Evolutionary conservation across 352 stramenopile species (phyloP), one percentile per base, ranked within the genome.

Genomic region (Phytophthora cryptogea): DNA sequence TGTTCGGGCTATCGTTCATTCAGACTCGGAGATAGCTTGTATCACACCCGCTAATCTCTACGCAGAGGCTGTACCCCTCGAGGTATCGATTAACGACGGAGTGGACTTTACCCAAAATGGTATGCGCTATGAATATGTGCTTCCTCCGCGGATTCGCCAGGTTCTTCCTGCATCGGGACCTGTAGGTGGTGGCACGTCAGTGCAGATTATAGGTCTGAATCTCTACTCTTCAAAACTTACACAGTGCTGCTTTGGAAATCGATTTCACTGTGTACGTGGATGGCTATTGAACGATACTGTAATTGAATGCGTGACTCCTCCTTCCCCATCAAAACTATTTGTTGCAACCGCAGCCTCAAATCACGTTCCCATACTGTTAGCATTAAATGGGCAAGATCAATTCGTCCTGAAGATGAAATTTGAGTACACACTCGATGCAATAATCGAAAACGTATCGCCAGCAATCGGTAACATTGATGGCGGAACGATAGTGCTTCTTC

Each of bases 61-160:
- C 41, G 69, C 74, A 7, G 70, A 84, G 45, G 41, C 32, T 16
- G 68, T 88, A 1, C 3, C 35, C 4, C 55, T 97, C 4, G 78
- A 90, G 32, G 63, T 98, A 14, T 96, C 78, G 1, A 70, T 94
- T 16, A 98, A 98, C 59, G 70, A 90, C 53, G 91, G 90, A 4
- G 70, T 95, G 26, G 93, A 98, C 37, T 98, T 93, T 44, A 91
- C 86, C 5, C 42, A 72, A 7, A 90, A 90, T 66, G 68, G 64
- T 5, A 66, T 85, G 1, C 37, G 70, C 7, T 94, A 92, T 63
- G 69, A 66, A 2, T 97, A 95, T 52, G 67, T 80, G 17, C 28
- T 58, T 6, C 32, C 72, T 8, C 70, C 79, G 16, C 53, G 66
- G 0, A 72, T 98, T 30, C 77, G 73, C 6, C 54, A 74, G 0